Conservation (phyloP, 192 early-diverging fungal species). For the Dissophora ornata region DNA sequence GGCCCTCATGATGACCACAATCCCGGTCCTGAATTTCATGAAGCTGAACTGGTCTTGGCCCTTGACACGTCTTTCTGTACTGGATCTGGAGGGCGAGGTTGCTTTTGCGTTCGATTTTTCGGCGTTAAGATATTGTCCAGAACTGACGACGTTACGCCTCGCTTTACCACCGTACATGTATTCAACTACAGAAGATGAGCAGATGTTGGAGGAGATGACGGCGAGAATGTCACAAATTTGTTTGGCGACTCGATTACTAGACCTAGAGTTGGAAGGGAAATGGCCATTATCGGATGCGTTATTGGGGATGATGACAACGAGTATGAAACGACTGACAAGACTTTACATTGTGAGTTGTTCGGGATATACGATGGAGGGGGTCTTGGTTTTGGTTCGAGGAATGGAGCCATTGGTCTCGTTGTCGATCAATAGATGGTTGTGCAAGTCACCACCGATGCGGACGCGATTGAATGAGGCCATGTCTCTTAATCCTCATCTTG, state of each 20-base stretch:
- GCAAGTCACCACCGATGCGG: background rate
- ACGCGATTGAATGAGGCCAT: background rate
- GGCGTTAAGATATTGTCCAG: slow-evolving; percentile 22
- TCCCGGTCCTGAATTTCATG: background rate
- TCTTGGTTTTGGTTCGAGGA: background rate
- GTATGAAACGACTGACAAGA: slow-evolving; percentile 24
- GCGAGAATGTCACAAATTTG: slow-evolving; percentile 20
- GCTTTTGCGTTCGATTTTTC: slow-evolving; percentile 31
- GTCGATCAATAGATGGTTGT: slow-evolving; percentile 36
- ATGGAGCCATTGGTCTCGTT: slow-evolving; percentile 9
- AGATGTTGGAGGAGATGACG: slow-evolving; percentile 19
- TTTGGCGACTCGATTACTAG: slow-evolving; percentile 25
- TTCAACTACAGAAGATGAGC: slow-evolving; percentile 37
- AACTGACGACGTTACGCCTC: slow-evolving; percentile 15
- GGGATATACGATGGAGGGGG: slow-evolving; percentile 14
- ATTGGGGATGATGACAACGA: slow-evolving; percentile 8
- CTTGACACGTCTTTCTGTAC: slow-evolving; percentile 7
- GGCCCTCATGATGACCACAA: slow-evolving; percentile 17
- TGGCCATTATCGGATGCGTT: slow-evolving; percentile 46
- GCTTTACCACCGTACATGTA: slow-evolving; percentile 40
- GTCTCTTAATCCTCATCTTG: slow-evolving; percentile 17
- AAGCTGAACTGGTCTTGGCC: slow-evolving; percentile 33
- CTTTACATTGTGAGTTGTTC: slow-evolving; percentile 27
- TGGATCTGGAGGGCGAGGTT: slow-evolving; percentile 49
- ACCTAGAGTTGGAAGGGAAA: slow-evolving; percentile 36